Evolutionary conservation across 2,329 filamentous ascomycete genomes (phyloP).

Genomic region (Aspergillus intermedius): DNA sequence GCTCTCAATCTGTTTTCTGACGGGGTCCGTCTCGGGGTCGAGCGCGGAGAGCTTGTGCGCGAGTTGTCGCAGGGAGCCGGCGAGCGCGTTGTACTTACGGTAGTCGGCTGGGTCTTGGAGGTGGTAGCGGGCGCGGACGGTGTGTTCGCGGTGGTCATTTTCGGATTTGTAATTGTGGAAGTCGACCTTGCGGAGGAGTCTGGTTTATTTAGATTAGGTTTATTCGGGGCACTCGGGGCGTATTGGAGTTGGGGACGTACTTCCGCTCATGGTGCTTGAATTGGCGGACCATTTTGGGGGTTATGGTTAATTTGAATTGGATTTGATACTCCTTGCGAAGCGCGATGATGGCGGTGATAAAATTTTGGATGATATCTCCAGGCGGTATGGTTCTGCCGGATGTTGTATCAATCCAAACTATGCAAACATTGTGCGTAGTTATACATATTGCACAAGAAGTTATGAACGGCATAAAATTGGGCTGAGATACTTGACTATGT

Average conservation of each 20-base stretch:
- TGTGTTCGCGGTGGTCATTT: conserved; percentile 74
- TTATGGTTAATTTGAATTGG: neutral
- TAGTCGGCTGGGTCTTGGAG: conserved; percentile 89
- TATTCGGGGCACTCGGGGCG: neutral
- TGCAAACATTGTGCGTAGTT: neutral
- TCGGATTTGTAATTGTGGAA: conserved; percentile 92
- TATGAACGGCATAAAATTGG: neutral
- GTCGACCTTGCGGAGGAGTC: conserved; percentile 80
- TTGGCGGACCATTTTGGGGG: conserved; percentile 75
- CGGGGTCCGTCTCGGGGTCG: conserved; percentile 66
- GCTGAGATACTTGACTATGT: too few relatives aligned
- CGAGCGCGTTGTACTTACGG: conserved; percentile 59
- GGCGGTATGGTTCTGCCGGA: conserved; percentile 3
- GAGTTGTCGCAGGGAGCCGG: conserved; percentile 77
- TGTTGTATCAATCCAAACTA: neutral
- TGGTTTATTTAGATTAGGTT: conserved; percentile 13
- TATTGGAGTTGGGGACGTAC: conserved; percentile 25
- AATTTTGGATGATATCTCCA: neutral
- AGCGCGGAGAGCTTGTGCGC: conserved; percentile 82
- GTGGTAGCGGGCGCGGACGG: conserved; percentile 76
- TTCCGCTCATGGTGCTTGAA: conserved; percentile 96
- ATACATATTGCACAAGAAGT: neutral
- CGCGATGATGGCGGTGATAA: neutral
- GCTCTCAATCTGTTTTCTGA: conserved; percentile 76
- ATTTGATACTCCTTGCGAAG: neutral